phyloP scores from a whole-genome alignment of 208 protist species.

The Willaertia magna region DNA sequence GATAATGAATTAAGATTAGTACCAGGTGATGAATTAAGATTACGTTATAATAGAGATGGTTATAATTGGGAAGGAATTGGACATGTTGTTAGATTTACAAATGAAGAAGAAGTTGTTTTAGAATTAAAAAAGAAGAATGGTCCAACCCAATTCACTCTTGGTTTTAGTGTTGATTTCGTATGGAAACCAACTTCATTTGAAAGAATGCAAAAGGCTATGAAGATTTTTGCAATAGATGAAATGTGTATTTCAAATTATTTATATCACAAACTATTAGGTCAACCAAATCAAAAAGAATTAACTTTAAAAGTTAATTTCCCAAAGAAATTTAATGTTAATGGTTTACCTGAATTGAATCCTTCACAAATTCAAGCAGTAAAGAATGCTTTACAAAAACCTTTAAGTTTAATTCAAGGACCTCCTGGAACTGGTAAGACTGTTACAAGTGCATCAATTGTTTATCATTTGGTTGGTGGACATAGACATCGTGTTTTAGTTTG shows the following conservation, averaged over 20 bases:
- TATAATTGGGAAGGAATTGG: slow-evolving; percentile 39
- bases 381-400: slow-evolving; percentile 55
- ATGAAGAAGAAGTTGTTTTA: slow-evolving; percentile 47
- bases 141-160: slow-evolving; percentile 22
- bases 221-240: slow-evolving; percentile 62
- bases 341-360: slow-evolving; percentile 73
- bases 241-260: slow-evolving; percentile 59
- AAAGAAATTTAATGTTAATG: slow-evolving; percentile 36
- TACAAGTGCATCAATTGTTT: slow-evolving; percentile 82
- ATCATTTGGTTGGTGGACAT: slow-evolving; percentile 57
- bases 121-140: slow-evolving; percentile 34
- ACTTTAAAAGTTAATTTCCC: slow-evolving; percentile 21
- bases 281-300: slow-evolving; percentile 31
- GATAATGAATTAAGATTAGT: slow-evolving; percentile 59
- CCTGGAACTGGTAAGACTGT: slow-evolving; percentile 95
- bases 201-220: slow-evolving; percentile 65
- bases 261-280: slow-evolving; percentile 78
- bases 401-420: slow-evolving; percentile 78
- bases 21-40: slow-evolving; percentile 64
- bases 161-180: slow-evolving; percentile 73
- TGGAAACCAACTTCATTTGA: slow-evolving; percentile 74
- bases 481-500: slow-evolving; percentile 42
- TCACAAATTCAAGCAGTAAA: slow-evolving; percentile 62
- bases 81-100: slow-evolving; percentile 39
- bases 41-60: slow-evolving; percentile 41